Percentiles rank a stretch among this genome's conserved stretches.
These are phyloP conservation scores for Cutaneotrichosporon daszewskae DNA, from an alignment of 1,284 basidiomycete species.

Conservation along the genomic window DNA sequence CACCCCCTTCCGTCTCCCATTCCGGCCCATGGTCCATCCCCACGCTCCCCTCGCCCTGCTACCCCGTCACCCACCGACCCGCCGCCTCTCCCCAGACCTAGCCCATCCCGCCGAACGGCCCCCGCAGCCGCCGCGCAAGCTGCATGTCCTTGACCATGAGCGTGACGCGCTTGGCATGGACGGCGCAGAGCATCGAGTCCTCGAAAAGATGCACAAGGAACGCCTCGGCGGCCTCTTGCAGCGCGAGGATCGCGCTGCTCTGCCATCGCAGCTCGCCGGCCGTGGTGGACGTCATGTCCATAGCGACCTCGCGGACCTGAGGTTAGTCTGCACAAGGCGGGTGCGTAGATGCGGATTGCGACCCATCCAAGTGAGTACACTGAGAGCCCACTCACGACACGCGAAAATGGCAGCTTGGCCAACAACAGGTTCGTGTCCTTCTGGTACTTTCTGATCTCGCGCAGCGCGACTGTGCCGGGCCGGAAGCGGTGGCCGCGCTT, in stretches of 20 bases:
- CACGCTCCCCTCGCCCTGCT: no score
- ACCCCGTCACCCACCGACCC: no score
- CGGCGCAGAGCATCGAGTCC: constrained; percentile 91
- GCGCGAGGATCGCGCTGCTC: constrained; percentile 76
- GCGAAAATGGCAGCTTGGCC: constrained; percentile 81
- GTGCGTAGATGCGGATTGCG: no score
- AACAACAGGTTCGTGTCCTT: constrained; percentile 84
- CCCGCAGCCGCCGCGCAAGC: constrained; percentile 87
- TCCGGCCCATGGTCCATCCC: no score
- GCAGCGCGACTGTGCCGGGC: constrained; percentile 80
- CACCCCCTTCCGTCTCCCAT: no score
- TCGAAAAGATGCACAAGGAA: constrained; percentile 91
- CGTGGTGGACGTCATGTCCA: constrained; percentile 74
- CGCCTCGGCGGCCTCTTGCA: constrained; percentile 93
- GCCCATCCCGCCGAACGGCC: constrained; percentile 57
- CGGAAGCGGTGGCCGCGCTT: no score
- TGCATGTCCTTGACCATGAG: constrained; percentile 98
- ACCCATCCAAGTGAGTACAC: no score
- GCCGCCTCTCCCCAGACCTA: no score
- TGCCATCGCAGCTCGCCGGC: constrained; percentile 78
- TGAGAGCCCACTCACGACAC: constrained; percentile 60
- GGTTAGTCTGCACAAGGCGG: neutral
- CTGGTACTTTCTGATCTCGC: constrained; percentile 90
- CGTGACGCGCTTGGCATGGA: constrained; percentile 97
- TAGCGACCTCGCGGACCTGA: constrained; percentile 85